Evolutionary conservation across 2,329 filamentous ascomycete species (phyloP).

Genomic region (Fusarium guadeloupense): DNA sequence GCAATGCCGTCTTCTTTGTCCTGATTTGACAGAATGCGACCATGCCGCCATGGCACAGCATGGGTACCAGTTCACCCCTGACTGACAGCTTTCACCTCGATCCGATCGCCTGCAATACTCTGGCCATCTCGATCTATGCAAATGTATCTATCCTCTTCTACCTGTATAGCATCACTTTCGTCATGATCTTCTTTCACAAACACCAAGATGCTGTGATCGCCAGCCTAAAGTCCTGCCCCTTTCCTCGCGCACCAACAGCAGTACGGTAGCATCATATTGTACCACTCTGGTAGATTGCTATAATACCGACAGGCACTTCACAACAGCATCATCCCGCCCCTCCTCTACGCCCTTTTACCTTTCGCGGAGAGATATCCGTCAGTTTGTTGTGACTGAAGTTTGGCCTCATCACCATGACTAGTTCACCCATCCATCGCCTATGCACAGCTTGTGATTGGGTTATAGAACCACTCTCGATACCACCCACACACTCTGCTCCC

Average conservation of each 20-base stretch:
- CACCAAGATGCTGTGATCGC: constrained; percentile 17
- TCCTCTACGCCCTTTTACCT: constrained; percentile 15
- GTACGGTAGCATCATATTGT: neutral
- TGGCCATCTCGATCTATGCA: constrained; percentile 20
- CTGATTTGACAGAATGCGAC: constrained; percentile 26
- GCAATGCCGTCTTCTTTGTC: neutral
- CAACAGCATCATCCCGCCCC: constrained; percentile 31
- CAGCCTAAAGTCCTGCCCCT: neutral
- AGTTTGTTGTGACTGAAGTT: constrained; percentile 5
- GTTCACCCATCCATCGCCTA: constrained; percentile 13
- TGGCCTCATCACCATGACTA: constrained; percentile 22
- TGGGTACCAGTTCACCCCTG: constrained; percentile 10
- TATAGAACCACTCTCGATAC: neutral
- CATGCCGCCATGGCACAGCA: constrained; percentile 6
- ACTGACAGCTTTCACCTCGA: constrained; percentile 17
- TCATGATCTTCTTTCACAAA: constrained; percentile 27
- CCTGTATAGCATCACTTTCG: constrained; percentile 13
- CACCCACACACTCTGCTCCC: constrained; percentile 1
- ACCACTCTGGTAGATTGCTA: constrained; percentile 1
- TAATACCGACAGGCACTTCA: constrained; percentile 8
- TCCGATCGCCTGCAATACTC: constrained; percentile 21
- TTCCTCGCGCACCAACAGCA: neutral
- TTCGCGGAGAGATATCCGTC: constrained; percentile 7
- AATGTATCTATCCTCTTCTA: neutral
- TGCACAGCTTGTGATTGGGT: constrained; percentile 15